Evolutionary conservation across 495 filamentous ascomycete species (phyloP).

Genomic region (Penicillium crystallinum): DNA sequence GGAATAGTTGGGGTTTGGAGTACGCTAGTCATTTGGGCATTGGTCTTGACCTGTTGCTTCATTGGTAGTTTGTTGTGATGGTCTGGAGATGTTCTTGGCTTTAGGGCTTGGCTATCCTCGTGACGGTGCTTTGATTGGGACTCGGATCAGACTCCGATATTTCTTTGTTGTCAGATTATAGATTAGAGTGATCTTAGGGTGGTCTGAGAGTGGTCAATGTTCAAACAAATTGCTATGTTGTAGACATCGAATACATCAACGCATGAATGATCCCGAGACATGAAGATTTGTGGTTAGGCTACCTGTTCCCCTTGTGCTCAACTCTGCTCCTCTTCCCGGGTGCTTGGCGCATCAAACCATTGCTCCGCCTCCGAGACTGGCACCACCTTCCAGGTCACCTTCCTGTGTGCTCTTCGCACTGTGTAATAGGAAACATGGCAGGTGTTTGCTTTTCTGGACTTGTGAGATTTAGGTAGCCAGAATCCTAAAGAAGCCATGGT

Average conservation of each 20-base stretch:
- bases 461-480: neutral
- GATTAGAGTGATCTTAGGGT: too few species aligned
- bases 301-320: neutral
- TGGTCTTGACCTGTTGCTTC: neutral
- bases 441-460: neutral
- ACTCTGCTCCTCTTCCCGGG: neutral
- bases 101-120: neutral
- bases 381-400: neutral
- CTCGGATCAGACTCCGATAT: neutral
- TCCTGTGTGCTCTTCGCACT: neutral
- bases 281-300: neutral
- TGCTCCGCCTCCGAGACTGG: neutral
- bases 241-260: neutral
- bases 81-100: neutral
- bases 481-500: neutral
- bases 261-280: too few species aligned
- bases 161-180: neutral
- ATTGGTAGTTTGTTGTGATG: neutral
- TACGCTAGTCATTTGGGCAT: neutral
- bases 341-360: neutral
- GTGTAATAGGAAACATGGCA: neutral
- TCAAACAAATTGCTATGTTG: too few species aligned
- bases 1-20: too few species aligned
- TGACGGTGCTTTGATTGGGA: neutral
- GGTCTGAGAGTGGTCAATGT: too few species aligned